Percentiles rank a stretch among this genome's conserved stretches.
phyloP scores from a whole-genome alignment of 139 green algal species.

The Pseudopediastrum boryanum region DNA sequence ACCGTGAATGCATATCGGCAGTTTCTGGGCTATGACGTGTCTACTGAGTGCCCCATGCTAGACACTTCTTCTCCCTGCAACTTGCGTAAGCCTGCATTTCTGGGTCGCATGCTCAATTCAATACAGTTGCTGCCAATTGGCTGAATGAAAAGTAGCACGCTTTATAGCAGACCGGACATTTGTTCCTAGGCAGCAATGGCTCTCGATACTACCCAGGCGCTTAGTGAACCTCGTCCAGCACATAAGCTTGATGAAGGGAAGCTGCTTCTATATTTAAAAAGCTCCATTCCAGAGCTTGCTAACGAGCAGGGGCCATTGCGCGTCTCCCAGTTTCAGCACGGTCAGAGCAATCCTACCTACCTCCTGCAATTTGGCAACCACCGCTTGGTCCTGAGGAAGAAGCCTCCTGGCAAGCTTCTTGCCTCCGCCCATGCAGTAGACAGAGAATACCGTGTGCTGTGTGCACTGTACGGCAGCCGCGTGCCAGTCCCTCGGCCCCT shows the following conservation, averaged over 20 bases:
- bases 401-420: conserved; percentile 91
- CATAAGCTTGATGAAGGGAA: conserved; percentile 11
- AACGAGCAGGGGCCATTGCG: not conserved
- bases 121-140: too few species aligned
- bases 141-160: too few species aligned
- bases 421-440: conserved; percentile 95
- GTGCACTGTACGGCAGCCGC: conserved; percentile 53
- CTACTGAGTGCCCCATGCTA: too few species aligned
- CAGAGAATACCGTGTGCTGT: conserved; percentile 81
- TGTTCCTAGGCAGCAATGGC: too few species aligned
- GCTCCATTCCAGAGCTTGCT: not conserved
- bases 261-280: conserved; percentile 23
- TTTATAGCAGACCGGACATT: too few species aligned
- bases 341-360: conserved; percentile 95
- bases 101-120: too few species aligned
- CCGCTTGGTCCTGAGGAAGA: conserved; percentile 93
- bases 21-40: too few species aligned
- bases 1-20: too few species aligned
- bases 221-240: conserved; percentile 17
- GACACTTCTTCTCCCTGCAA: too few species aligned
- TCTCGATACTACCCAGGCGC: too few species aligned
- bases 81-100: too few species aligned
- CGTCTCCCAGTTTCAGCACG: conserved; percentile 31
- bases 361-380: conserved; percentile 67
- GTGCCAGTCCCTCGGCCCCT: conserved; percentile 86